Base-by-base conservation (phyloP, 192 early-diverging fungal genomes). In the Entomortierella lignicola region DNA sequence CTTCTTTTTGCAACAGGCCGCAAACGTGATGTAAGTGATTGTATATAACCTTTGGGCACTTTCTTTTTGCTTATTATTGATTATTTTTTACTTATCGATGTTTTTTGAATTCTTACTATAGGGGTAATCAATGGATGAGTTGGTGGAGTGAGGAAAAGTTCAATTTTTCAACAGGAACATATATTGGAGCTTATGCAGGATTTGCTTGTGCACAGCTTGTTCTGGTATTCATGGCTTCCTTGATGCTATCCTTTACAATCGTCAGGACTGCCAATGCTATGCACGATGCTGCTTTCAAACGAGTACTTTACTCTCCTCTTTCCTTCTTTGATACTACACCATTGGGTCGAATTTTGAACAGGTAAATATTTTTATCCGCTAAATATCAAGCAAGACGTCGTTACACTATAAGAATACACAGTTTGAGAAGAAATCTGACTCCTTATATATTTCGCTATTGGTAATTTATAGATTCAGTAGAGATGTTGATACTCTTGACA, bases 321-420 rank as follows among this genome's bases (percentile, higher is more conserved):
- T 84, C 90, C 4, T 98, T 97, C 88, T 98, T 95, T 72, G 95
- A 97, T 63, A 90, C 89, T 7, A 94, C 93, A 11, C 95, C 96
- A 10, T 72, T 93, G 23, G 94, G 95, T 31, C 89, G 93, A 20
- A 92, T 97, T 50, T 83, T 97, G 59, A 98, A 96, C 86, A 83
- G 97, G 51, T 68, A 63, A 57, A 82, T 86, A 29, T 59, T 15
- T 54, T 47, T 5, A 15, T 47, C 44, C 44, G 44, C 44, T 37
- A 37, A 37, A 37, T 37, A 37, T 37, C 34, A n/a, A n/a, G n/a
- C n/a, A n/a, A n/a, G n/a, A n/a, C n/a, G n/a, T n/a, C n/a, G n/a
- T n/a, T n/a, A n/a, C n/a, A n/a, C n/a, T n/a, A n/a, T n/a, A n/a
- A n/a, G n/a, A n/a, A n/a, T n/a, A n/a, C n/a, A n/a, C n/a, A n/a